A percentile compares a stretch with the other conserved stretches of the same genome.
Evolutionary conservation across 768 basidiomycete genomes (phyloP).

Genomic region (Tricholoma hemisulphureum): DNA sequence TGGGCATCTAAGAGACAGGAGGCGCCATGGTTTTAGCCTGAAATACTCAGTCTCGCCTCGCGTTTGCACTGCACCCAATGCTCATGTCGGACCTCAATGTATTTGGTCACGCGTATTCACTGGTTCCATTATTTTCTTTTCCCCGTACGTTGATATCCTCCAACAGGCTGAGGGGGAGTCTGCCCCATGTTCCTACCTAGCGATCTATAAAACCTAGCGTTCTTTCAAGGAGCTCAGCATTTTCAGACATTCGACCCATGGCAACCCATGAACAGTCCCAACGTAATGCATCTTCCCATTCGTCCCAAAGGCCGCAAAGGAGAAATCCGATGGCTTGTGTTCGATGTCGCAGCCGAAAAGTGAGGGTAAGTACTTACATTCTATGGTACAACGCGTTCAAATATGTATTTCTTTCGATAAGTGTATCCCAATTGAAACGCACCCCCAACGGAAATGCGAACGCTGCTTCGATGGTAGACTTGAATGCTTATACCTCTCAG

Average conservation of each 20-base stretch:
- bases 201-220: background rate
- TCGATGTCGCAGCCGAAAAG: slow-evolving; percentile 52
- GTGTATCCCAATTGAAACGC: slow-evolving; percentile 27
- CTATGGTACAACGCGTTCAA: background rate
- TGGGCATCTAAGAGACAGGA: background rate
- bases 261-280: background rate
- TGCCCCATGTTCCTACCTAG: background rate
- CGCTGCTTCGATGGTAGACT: slow-evolving; percentile 38
- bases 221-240: background rate
- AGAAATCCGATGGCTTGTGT: slow-evolving; percentile 54
- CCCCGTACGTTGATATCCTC: background rate
- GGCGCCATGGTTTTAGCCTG: background rate
- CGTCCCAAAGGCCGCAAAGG: slow-evolving; percentile 22
- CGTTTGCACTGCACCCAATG: background rate
- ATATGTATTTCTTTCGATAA: slow-evolving; percentile 3
- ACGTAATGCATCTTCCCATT: slow-evolving; percentile 1
- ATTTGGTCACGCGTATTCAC: background rate
- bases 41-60: slow-evolving; percentile 1
- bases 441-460: slow-evolving; percentile 33
- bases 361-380: slow-evolving; percentile 40
- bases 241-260: background rate
- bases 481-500: slow-evolving; percentile 43
- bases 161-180: background rate
- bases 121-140: background rate
- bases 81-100: background rate